Percentiles rank a stretch among this genome's conserved stretches.
phyloP scores from a whole-genome alignment of 371 early-diverging fungal species.

The Mucor velutinosus region DNA sequence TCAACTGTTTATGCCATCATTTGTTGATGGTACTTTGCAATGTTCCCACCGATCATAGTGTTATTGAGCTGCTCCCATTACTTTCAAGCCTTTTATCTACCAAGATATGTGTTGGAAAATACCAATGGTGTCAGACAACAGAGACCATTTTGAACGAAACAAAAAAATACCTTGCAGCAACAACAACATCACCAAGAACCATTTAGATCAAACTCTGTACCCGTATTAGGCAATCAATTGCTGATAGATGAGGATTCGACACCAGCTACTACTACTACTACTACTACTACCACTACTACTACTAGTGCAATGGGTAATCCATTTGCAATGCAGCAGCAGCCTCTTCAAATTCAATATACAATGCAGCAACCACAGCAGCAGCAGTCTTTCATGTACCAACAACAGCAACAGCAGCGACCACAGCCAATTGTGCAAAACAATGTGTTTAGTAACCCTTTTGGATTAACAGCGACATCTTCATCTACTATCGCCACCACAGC shows the following conservation, averaged over 20 bases:
- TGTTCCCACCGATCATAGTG: too few relatives aligned
- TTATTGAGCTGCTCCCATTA: too few relatives aligned
- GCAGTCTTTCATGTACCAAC: slow-evolving; percentile 12
- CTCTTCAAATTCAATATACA: slow-evolving; percentile 10
- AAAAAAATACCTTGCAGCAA: too few relatives aligned
- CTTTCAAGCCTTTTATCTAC: too few relatives aligned
- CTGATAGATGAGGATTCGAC: slow-evolving; percentile 5
- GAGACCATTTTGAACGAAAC: too few relatives aligned
- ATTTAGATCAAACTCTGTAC: slow-evolving; percentile 19
- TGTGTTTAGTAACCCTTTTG: slow-evolving; percentile 8
- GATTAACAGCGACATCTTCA: not conserved
- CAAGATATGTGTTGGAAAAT: too few relatives aligned
- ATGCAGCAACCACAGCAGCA: slow-evolving; percentile 24
- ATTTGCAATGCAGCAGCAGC: slow-evolving; percentile 4
- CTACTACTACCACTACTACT: too few relatives aligned
- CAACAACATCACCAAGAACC: too few relatives aligned
- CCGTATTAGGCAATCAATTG: not conserved
- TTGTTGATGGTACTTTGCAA: too few relatives aligned
- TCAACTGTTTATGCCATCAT: too few relatives aligned
- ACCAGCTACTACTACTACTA: too few relatives aligned
- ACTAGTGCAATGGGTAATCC: not conserved
- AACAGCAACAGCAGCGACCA: slow-evolving; percentile 11
- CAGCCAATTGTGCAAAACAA: slow-evolving; percentile 3
- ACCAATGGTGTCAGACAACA: too few relatives aligned
- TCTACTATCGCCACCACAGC: not conserved